Evolutionary conservation across 441 rosid species (phyloP).

Genomic region (Adansonia grandidieri): DNA sequence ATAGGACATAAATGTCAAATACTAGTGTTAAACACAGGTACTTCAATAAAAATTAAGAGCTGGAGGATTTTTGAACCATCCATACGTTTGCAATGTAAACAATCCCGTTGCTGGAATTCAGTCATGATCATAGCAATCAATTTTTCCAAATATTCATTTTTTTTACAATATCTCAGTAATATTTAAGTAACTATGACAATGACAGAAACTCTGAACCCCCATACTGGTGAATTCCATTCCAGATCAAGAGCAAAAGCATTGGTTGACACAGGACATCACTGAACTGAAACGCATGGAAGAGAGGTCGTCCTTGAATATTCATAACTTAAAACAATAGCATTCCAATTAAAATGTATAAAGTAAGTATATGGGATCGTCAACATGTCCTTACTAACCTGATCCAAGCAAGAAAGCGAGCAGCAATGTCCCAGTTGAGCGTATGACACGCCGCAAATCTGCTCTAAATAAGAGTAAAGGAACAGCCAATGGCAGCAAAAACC

Average conservation of each 20-base stretch:
- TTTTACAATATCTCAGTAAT: not conserved
- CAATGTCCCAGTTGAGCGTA: conserved; percentile 67
- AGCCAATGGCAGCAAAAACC: conserved; percentile 70
- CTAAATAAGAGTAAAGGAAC: conserved; percentile 70
- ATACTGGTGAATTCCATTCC: not conserved
- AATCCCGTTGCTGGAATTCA: not conserved
- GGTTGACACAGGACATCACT: not conserved
- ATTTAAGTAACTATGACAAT: not conserved
- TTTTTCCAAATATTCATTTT: not conserved
- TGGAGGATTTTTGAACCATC: not conserved
- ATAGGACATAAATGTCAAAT: too few species aligned
- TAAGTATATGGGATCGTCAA: not conserved
- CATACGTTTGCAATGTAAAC: not conserved
- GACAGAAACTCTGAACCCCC: not conserved
- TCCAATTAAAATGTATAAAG: not conserved
- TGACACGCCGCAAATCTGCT: conserved; percentile 71
- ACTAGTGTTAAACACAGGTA: too few species aligned
- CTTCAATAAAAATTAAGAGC: too few species aligned
- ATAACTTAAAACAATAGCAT: not conserved
- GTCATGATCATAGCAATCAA: not conserved
- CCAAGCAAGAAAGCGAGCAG: conserved; percentile 79
- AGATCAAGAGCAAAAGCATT: not conserved
- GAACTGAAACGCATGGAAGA: not conserved
- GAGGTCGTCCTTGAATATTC: not conserved
- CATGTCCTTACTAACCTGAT: conserved; percentile 46